Evolutionary conservation across 495 filamentous ascomycete genomes (phyloP), one percentile per base, ranked within the genome.

Genomic region (Astrocystis sublimbata): DNA sequence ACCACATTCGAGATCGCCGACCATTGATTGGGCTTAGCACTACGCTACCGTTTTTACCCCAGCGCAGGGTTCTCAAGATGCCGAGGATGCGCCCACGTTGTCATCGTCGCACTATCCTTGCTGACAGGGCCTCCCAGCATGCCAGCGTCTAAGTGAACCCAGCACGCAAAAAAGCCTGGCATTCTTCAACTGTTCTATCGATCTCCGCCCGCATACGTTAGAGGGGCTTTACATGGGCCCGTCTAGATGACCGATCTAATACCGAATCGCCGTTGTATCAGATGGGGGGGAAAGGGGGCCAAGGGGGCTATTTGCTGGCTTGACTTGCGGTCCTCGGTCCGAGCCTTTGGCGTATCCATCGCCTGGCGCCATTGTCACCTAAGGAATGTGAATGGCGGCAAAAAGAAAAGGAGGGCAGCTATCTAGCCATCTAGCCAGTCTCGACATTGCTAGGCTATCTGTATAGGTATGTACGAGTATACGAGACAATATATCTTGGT

Each of bases 71-170:
- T 10, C 3, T n/a, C 13, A 21, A 24, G 45, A 0, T 46, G 10
- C 43, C 15, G 10, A 28, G 1, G 52, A 26, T 23, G 12, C 40
- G 54, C 55, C 56, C 56, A 59, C 43, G 56, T 59, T 59, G 31
- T 33, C n/a, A 21, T 30, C 41, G 40, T 15, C 19, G 56, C 56
- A 38, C 5, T 28, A 59, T 59, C 54, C 54, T 23, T 45, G 54
- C 35, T 28, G n/a, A 30, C 52, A 42, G n/a, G 24, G 4, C 36
- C 8, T 15, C 33, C 23, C 30, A 38, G 50, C 24, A 15, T 1
- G 33, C 33, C 13, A 36, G 33, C 33, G 33, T 51, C 30, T 12
- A 46, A 23, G 8, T 10, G 6, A 19, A 3, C 15, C 46, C 17
- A 46, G 10, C 24, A n/a, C 10, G 42, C 24, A 47, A 47, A 15